Base-by-base conservation (phyloP, 768 basidiomycete genomes). In the Porphyrellus cyaneotinctus region DNA sequence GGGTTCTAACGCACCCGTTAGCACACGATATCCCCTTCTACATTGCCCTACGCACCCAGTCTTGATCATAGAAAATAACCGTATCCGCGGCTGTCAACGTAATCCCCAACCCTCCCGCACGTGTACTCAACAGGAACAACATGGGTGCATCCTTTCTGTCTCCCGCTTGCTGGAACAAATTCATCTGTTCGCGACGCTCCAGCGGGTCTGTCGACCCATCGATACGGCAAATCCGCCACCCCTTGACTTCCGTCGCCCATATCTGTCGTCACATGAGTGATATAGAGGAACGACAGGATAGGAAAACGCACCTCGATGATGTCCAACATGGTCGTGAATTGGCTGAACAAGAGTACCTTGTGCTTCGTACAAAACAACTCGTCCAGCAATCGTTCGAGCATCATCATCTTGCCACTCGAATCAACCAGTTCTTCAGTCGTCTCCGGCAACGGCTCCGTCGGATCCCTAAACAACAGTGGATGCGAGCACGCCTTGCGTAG, bases 281-380 rank as follows among this genome's bases (percentile, higher is more conserved):
- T 1, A 6, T 10, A 4, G 23, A 18, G n/a, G 4, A n/a, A 10
- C 13, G 17, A 20, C n/a, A n/a, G n/a, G 26, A 51, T 17, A 22
- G 8, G 7, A 1, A n/a, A 30, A 59, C 74, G 7, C 58, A 91
- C 91, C 78, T 97, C 87, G 43, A 99, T 90, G 60, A 99, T 87
- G 64, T 99, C 88, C 50, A 98, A 74, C 93, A 98, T 93, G 5
- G 87, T 93, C 42, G 89, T 94, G 70, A 99, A 98, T 70, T 99
- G 95, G 52, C 89, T 91, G 70, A 89, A 90, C 13, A 89, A 64
- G n/a, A 94, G 71, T 0, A 91, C 89, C 64, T 93, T 95, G 70
- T 95, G 94, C 9, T 78, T 81, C 3, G 85, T 73, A 35, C 73
- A 75, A 70, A 98, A 91, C 28, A 99, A 72, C 51, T 85, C 93